phyloP scores from a whole-genome alignment of 805 yeast genomes.

The Kluyveromyces wickerhamii region DNA sequence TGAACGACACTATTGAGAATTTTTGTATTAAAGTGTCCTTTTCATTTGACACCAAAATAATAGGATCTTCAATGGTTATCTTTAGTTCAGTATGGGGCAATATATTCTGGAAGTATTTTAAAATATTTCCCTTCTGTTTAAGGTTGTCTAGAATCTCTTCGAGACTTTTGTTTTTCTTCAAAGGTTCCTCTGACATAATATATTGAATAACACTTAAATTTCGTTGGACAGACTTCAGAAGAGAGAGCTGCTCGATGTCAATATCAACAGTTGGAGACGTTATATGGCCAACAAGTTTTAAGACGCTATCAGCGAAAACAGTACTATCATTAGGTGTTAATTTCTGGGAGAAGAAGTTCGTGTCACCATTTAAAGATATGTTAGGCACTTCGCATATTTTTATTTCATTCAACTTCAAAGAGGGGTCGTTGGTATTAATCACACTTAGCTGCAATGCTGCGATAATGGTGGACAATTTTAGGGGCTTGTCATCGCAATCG shows the following conservation, averaged over 20 bases:
- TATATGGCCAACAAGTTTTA: slow-evolving; percentile 33
- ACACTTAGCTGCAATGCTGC: slow-evolving; percentile 31
- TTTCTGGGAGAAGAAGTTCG: slow-evolving; percentile 34
- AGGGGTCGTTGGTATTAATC: slow-evolving; percentile 14
- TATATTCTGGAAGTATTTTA: slow-evolving; percentile 17
- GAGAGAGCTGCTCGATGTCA: slow-evolving; percentile 33
- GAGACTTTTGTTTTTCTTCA: slow-evolving; percentile 5
- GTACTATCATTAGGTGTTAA: slow-evolving; percentile 19
- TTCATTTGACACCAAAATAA: slow-evolving; percentile 27
- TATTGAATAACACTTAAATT: slow-evolving; percentile 24
- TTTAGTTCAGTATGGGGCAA: slow-evolving; percentile 32
- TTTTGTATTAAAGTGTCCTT: slow-evolving; percentile 25
- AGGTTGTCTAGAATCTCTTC: slow-evolving; percentile 9
- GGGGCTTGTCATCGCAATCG: slow-evolving; percentile 35
- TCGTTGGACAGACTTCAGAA: slow-evolving; percentile 26
- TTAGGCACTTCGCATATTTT: slow-evolving; percentile 33
- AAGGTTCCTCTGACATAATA: slow-evolving; percentile 8
- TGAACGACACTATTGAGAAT: slow-evolving; percentile 23
- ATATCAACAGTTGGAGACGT: slow-evolving; percentile 40
- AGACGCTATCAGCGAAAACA: slow-evolving; percentile 26
- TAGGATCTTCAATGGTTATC: slow-evolving; percentile 35
- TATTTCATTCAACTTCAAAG: slow-evolving; percentile 8
- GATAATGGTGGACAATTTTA: slow-evolving; percentile 32
- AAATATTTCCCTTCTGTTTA: slow-evolving; percentile 7
- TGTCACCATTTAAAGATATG: slow-evolving; percentile 31